Conservation (phyloP, 225 moss, liverwort and hornwort species). For the Pseudisothecium myosuroides region DNA sequence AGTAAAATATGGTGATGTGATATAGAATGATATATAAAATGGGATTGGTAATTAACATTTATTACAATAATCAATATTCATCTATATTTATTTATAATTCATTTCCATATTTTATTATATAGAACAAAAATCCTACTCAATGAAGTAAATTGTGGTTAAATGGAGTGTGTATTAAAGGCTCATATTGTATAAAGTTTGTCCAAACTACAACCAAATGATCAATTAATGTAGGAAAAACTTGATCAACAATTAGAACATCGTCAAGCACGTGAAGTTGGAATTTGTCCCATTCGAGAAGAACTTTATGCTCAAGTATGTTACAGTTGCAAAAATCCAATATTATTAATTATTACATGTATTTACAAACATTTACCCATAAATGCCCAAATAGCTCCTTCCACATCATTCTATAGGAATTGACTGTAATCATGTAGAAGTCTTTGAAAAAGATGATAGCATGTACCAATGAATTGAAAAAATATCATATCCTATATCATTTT, state of each 20-base stretch:
- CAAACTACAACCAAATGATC: neutral
- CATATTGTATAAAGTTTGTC: neutral
- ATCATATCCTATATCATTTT: too few relatives aligned
- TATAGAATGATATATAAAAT: neutral
- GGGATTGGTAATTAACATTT: neutral
- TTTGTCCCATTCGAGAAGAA: slow-evolving; percentile 87
- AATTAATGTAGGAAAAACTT: slow-evolving; percentile 51
- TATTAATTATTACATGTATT: neutral
- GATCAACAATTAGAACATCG: slow-evolving; percentile 92
- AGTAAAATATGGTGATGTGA: neutral
- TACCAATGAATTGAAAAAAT: neutral
- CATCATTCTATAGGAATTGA: neutral
- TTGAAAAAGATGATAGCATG: neutral
- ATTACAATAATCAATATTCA: neutral
- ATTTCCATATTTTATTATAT: neutral
- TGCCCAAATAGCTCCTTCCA: neutral
- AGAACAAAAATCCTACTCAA: rapidly evolving
- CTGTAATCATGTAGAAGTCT: neutral
- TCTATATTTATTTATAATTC: neutral
- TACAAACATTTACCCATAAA: too few relatives aligned
- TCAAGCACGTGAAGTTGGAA: slow-evolving; percentile 91
- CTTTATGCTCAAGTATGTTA: slow-evolving; percentile 74
- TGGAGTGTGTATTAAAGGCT: neutral
- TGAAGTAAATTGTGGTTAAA: neutral
- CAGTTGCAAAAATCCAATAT: neutral